Evolutionary conservation across 2,329 filamentous ascomycete species (phyloP).

Genomic region (Colletotrichum salicis): DNA sequence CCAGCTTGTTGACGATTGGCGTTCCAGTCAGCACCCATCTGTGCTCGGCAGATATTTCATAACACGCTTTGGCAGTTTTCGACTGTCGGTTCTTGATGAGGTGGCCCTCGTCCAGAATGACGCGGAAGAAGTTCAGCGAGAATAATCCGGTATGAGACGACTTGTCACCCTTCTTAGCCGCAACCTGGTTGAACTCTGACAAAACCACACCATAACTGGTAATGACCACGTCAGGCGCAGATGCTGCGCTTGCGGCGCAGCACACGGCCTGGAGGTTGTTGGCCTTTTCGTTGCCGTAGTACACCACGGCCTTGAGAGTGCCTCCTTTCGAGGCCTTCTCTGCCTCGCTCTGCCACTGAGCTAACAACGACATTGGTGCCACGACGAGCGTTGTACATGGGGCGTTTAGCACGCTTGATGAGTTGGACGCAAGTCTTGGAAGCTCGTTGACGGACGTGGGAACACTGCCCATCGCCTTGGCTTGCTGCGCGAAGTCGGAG

Average conservation of each 20-base stretch:
- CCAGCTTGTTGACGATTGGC: conserved; percentile 94
- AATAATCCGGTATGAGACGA: conserved; percentile 80
- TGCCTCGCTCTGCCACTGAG: conserved; percentile 97
- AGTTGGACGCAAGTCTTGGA: conserved; percentile 68
- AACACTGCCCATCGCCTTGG: conserved; percentile 44
- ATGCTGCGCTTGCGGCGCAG: conserved; percentile 75
- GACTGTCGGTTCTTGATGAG: conserved; percentile 90
- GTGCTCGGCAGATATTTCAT: conserved; percentile 85
- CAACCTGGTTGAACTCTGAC: conserved; percentile 85
- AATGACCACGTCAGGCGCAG: conserved; percentile 89
- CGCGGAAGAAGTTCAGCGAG: conserved; percentile 90
- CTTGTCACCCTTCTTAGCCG: conserved; percentile 72
- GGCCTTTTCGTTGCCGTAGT: conserved; percentile 89
- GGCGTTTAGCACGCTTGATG: conserved; percentile 70
- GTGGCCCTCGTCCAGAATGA: conserved; percentile 96
- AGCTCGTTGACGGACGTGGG: conserved; percentile 67
- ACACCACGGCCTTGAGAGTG: conserved; percentile 85
- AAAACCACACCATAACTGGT: conserved; percentile 94
- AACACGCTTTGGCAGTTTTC: conserved; percentile 95
- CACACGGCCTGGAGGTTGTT: conserved; percentile 83
- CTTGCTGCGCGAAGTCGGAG: conserved; percentile 60
- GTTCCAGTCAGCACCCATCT: conserved; percentile 96
- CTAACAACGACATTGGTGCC: conserved; percentile 96
- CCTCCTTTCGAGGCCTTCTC: conserved; percentile 88
- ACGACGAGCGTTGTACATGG: conserved; percentile 93